These are phyloP conservation scores for Calocera viscosa DNA, from an alignment of 768 basidiomycete species.

Conservation along the genomic window DNA sequence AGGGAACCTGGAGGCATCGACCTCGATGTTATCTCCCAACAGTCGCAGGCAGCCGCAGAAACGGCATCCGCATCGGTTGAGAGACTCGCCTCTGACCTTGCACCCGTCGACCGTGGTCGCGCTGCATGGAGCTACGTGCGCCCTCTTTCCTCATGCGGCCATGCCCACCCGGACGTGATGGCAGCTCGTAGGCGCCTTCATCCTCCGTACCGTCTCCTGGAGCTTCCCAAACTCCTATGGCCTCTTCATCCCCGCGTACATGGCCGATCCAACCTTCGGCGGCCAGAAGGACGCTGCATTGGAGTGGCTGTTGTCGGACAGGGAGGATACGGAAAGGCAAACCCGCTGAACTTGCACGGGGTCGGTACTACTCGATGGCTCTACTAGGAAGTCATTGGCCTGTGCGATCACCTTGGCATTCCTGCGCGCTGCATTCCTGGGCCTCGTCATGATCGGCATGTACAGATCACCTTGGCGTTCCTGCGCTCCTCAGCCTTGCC, in stretches of 20 bases:
- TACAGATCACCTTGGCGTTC: no score
- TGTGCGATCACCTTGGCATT: no score
- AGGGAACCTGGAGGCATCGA: neutral
- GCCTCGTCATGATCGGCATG: no score
- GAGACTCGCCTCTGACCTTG: neutral
- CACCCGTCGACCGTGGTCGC: neutral
- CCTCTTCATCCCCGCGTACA: conserved; percentile 25
- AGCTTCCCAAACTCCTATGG: conserved; percentile 25
- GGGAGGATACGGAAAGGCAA: no score
- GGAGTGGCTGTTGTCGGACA: no score
- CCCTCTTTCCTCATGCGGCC: neutral
- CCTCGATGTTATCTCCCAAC: neutral
- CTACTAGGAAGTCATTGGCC: no score
- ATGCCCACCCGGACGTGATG: neutral
- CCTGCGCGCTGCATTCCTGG: no score
- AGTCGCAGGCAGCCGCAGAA: neutral
- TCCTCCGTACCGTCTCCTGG: conserved; percentile 26
- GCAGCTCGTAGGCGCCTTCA: conserved; percentile 23
- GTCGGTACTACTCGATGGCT: no score
- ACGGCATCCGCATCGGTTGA: neutral
- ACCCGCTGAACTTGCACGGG: no score
- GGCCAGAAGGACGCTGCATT: no score
- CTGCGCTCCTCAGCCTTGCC: no score
- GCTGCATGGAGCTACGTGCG: neutral
- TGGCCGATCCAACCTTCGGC: conserved; percentile 20